These are phyloP conservation scores for Phytophthora kernoviae DNA, from an alignment of 352 stramenopile genomes.

Conservation along the genomic window DNA sequence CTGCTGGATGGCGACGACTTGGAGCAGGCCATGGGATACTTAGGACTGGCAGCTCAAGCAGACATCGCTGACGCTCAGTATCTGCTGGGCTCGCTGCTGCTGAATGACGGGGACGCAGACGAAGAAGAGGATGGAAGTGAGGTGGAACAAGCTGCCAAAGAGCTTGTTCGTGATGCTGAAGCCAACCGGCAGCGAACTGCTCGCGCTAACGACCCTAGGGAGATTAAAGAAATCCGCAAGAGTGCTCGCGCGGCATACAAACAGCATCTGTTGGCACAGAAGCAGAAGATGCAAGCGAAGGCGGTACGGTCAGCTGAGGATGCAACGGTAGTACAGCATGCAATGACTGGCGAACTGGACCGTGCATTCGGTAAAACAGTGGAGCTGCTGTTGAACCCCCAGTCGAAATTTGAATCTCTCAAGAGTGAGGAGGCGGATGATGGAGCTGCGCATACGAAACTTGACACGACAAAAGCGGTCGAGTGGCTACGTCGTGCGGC, in stretches of 20 bases:
- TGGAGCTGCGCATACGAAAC: conserved; percentile 30
- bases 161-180: conserved; percentile 71
- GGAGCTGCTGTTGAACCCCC: conserved; percentile 69
- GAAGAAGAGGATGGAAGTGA: conserved; percentile 35
- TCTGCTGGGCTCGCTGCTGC: conserved; percentile 64
- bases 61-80: conserved; percentile 80
- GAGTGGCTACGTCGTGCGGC: conserved; percentile 84
- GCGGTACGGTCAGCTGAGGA: conserved; percentile 1
- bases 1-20: conserved; percentile 64
- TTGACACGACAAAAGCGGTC: conserved; percentile 69
- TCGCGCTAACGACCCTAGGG: conserved; percentile 48
- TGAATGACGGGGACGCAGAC: conserved; percentile 53
- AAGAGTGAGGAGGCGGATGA: conserved; percentile 18
- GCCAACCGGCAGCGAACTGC: conserved; percentile 60
- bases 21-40: conserved; percentile 57
- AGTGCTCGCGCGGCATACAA: conserved; percentile 77
- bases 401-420: conserved; percentile 47
- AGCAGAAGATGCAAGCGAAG: conserved; percentile 39
- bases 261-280: conserved; percentile 63
- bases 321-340: conserved; percentile 56
- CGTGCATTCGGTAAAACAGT: conserved; percentile 76
- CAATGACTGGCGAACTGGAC: conserved; percentile 62
- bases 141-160: conserved; percentile 30
- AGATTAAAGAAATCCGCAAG: conserved; percentile 84
- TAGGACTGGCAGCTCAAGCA: conserved; percentile 65